Percentiles rank a stretch among this genome's conserved stretches.
These are phyloP conservation scores for Daldinia grandis DNA, from an alignment of 495 filamentous ascomycete species.

Conservation along the genomic window DNA sequence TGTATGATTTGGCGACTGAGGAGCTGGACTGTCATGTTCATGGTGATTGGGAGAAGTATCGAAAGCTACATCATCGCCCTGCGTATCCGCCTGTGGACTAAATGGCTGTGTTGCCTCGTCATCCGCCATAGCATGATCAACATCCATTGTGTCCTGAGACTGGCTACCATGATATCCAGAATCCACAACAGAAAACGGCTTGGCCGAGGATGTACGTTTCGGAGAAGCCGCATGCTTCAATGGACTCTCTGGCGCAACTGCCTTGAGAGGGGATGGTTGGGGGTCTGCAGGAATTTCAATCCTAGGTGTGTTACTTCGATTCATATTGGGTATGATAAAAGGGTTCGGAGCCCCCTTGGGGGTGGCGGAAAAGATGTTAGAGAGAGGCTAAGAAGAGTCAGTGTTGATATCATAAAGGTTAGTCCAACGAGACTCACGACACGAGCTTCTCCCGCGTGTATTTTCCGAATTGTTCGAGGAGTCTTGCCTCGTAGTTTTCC, in stretches of 20 bases:
- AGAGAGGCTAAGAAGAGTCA: conserved; percentile 71
- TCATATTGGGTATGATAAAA: conserved; percentile 48
- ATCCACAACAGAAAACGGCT: conserved; percentile 57
- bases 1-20: conserved; percentile 28
- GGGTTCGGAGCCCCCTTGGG: conserved; percentile 56
- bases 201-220: conserved; percentile 26
- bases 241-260: conserved; percentile 25
- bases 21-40: conserved; percentile 20
- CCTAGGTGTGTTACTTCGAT: conserved; percentile 50
- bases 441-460: conserved; percentile 67
- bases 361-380: conserved; percentile 76
- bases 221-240: conserved; percentile 29
- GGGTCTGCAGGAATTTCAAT: conserved; percentile 50
- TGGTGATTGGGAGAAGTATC: conserved; percentile 17
- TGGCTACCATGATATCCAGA: conserved; percentile 86
- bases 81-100: conserved; percentile 28
- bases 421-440: conserved; percentile 63
- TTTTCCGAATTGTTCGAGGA: conserved; percentile 81
- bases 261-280: conserved; percentile 36
- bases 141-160: conserved; percentile 50
- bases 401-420: conserved; percentile 20
- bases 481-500: conserved; percentile 95
- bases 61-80: conserved; percentile 18
- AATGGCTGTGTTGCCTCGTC: conserved; percentile 39
- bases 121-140: conserved; percentile 32